phyloP scores from a whole-genome alignment of 2,329 filamentous ascomycete genomes.

The Colletotrichum camelliae region DNA sequence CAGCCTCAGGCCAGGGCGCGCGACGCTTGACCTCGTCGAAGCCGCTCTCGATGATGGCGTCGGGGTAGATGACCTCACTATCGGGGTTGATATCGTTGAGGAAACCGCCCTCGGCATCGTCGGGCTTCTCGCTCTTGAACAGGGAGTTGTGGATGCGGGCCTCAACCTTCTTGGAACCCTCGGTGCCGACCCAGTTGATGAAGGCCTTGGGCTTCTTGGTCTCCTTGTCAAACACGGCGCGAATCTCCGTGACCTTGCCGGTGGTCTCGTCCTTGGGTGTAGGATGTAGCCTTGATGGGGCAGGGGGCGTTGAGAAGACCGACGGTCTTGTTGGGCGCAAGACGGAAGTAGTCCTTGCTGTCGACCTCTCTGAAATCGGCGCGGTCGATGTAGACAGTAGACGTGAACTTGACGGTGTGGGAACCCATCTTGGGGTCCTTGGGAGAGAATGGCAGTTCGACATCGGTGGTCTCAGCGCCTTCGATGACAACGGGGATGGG shows the following conservation, averaged over 20 bases:
- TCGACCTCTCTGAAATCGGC: conserved; percentile 80
- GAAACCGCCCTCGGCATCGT: conserved; percentile 79
- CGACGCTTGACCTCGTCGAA: conserved; percentile 76
- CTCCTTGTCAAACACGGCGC: conserved; percentile 70
- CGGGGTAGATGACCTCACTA: conserved; percentile 78
- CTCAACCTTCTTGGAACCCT: conserved; percentile 71
- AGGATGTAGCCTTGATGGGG: conserved; percentile 73
- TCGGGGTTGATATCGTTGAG: conserved; percentile 84
- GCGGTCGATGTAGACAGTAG: conserved; percentile 84
- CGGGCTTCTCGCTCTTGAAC: conserved; percentile 87
- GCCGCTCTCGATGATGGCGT: conserved; percentile 83
- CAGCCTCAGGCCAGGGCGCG: conserved; percentile 83
- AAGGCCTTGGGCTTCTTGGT: conserved; percentile 78
- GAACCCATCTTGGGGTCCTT: conserved; percentile 75
- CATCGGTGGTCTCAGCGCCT: conserved; percentile 70
- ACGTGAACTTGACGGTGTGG: conserved; percentile 69
- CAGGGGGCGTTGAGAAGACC: conserved; percentile 76
- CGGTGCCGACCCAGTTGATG: conserved; percentile 85
- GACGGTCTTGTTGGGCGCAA: conserved; percentile 78
- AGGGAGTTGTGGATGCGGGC: conserved; percentile 81
- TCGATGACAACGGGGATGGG: conserved; percentile 84
- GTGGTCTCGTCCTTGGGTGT: conserved; percentile 68
- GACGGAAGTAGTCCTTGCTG: conserved; percentile 78
- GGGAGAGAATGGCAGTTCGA: conserved; percentile 78
- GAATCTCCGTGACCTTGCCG: conserved; percentile 70